A percentile compares a stretch with the other conserved stretches of the same genome.
Evolutionary conservation across 2,329 filamentous ascomycete genomes (phyloP).

Genomic region (Aspergillus brasiliensis): DNA sequence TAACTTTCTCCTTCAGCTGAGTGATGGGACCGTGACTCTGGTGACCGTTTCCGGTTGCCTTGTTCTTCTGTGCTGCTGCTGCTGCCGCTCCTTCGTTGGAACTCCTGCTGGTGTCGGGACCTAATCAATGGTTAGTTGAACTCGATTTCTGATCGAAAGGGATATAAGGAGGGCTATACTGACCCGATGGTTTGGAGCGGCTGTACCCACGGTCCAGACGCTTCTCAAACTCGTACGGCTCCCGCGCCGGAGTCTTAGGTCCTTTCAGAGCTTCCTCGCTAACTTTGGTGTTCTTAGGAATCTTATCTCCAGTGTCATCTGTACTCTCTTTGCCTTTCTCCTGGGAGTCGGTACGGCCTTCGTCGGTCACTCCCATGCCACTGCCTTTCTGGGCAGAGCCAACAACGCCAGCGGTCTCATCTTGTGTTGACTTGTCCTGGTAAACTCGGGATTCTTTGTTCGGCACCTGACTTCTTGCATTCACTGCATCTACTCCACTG

Average conservation of each 20-base stretch:
- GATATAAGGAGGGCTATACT: not conserved
- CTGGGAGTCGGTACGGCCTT: not conserved
- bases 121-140: not conserved
- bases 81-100: not conserved
- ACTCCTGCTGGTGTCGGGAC: not conserved
- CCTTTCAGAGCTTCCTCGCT: slow-evolving; percentile 36
- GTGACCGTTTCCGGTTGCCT: not conserved
- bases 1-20: slow-evolving; percentile 40
- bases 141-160: no score
- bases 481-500: not conserved
- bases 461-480: not conserved
- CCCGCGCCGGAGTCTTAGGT: slow-evolving; percentile 26
- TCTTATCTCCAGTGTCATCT: not conserved
- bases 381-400: not conserved
- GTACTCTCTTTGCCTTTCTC: not conserved
- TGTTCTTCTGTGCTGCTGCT: not conserved
- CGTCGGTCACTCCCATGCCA: not conserved
- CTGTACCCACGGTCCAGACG: slow-evolving; percentile 18
- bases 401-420: not conserved
- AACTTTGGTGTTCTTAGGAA: slow-evolving; percentile 14
- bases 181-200: not conserved
- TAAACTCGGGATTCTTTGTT: not conserved
- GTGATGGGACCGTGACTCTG: slow-evolving; percentile 19
- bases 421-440: not conserved
- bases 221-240: slow-evolving; percentile 34